Evolutionary conservation across 352 stramenopile species (phyloP).

Genomic region (Pythium brassicae): DNA sequence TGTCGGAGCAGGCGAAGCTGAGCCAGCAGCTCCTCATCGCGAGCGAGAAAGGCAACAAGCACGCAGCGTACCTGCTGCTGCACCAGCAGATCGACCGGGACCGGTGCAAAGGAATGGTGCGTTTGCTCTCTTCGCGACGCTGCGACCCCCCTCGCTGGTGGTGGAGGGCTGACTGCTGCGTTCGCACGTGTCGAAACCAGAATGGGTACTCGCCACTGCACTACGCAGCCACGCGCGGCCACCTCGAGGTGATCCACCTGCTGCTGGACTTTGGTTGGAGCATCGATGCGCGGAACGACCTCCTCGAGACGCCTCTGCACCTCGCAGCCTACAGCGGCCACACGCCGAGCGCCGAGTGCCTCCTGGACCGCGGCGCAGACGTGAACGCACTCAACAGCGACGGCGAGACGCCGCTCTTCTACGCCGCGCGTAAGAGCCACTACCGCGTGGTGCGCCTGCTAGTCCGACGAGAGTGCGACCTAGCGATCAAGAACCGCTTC

Average conservation of each 20-base stretch:
- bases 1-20: conserved; percentile 32
- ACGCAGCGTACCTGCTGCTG: conserved; percentile 62
- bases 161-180: not conserved
- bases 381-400: conserved; percentile 49
- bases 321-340: conserved; percentile 66
- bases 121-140: conserved; percentile 1
- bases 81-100: conserved; percentile 54
- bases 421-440: conserved; percentile 62
- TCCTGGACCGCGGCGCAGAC: conserved; percentile 56
- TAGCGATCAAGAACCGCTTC: conserved; percentile 47
- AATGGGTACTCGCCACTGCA: conserved; percentile 62
- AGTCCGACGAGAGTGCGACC: conserved; percentile 58
- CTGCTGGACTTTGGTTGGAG: conserved; percentile 65
- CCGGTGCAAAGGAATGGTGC: conserved; percentile 60
- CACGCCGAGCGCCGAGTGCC: conserved; percentile 39
- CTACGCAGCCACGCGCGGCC: conserved; percentile 59
- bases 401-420: conserved; percentile 70
- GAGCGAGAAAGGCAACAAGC: conserved; percentile 65
- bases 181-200: conserved; percentile 19
- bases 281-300: conserved; percentile 39
- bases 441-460: conserved; percentile 58
- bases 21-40: conserved; percentile 62
- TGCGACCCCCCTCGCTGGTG: conserved; percentile 6
- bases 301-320: conserved; percentile 61
- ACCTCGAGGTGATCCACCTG: conserved; percentile 60